Base-by-base conservation (phyloP, 2,329 filamentous ascomycete species). In the Ophiostoma sp. region DNA sequence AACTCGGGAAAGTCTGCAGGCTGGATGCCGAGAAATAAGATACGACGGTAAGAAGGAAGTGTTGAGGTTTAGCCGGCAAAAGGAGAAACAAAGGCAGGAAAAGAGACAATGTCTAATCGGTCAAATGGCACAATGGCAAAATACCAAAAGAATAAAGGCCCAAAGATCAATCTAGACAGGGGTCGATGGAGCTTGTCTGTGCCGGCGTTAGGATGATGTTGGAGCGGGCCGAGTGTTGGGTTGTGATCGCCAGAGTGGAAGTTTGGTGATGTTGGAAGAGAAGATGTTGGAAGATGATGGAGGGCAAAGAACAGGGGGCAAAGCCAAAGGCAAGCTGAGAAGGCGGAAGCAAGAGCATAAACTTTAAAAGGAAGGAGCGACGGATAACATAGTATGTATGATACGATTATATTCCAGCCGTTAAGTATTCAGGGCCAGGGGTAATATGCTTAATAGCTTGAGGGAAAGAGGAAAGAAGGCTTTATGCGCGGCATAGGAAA, bases 181-280 rank as follows among this genome's bases (percentile, higher is more conserved):
- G 62, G 62, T 65, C 6, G 35, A 39, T 65, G n/a, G 62, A 23
- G 62, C 62, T 65, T 65, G 35, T 64, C 33, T 17, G 60, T 65
- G 62, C 33, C 35, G 35, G 33, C 35, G 3, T 65, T 27, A 36
- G 35, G 35, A 23, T 65, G n/a, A 15, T 36, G 62, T 65, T 65
- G 20, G 62, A 27, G 62, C 35, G 62, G 62, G 62, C 62, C 62
- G 62, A 23, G 35, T 20, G 20, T n/a, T 36, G 62, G 17, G 62
- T 39, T 23, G 62, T 39, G 62, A 17, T 39, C 33, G 62, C 35
- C 62, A 23, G 20, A 39, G 20, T 39, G 7, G 35, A 41, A 23
- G 62, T 41, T 65, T 65, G 62, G 62, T 39, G 62, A 65, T 65
- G 62, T 39, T 65, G 62, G 62, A 65, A 27, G 62, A 41, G 33